Conservation (phyloP, 2,329 filamentous ascomycete genomes). For the Botrytis aclada region DNA sequence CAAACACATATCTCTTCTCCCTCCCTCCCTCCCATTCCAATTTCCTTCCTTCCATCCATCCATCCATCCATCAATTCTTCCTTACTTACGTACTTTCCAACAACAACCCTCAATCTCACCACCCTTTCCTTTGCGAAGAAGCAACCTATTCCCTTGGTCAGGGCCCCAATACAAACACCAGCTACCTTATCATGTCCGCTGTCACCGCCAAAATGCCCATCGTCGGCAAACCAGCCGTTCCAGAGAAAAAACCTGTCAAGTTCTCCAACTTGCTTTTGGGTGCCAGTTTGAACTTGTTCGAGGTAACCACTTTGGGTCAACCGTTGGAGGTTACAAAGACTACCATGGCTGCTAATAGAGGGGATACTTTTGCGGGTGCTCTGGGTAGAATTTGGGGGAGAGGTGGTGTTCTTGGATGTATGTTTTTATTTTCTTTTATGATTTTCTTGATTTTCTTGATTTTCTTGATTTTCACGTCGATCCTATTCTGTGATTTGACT, state of each 20-base stretch:
- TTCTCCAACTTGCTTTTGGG: conserved; percentile 89
- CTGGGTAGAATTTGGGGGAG: conserved; percentile 87
- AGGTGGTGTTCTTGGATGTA: conserved; percentile 92
- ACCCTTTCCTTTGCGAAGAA: conserved; percentile 62
- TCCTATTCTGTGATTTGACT: background rate
- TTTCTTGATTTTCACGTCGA: background rate
- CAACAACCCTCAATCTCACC: background rate
- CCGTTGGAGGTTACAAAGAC: conserved; percentile 99
- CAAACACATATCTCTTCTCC: conserved; percentile 1
- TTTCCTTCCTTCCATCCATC: background rate
- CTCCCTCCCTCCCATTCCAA: background rate
- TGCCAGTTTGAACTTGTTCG: conserved; percentile 39
- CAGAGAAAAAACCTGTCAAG: conserved; percentile 99
- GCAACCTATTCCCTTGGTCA: conserved; percentile 96
- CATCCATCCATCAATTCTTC: background rate
- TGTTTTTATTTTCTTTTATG: conserved; percentile 40
- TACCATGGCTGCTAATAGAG: conserved; percentile 96
- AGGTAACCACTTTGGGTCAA: conserved; percentile 61
- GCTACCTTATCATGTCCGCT: conserved; percentile 57
- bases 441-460: background rate
- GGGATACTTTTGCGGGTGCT: conserved; percentile 78
- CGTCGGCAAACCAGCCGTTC: conserved; percentile 48
- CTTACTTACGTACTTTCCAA: background rate
- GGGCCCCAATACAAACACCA: conserved; percentile 64
- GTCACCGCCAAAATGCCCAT: conserved; percentile 42